phyloP scores from a whole-genome alignment of 164 flowering plant genomes.

The Vitis cinerea region DNA sequence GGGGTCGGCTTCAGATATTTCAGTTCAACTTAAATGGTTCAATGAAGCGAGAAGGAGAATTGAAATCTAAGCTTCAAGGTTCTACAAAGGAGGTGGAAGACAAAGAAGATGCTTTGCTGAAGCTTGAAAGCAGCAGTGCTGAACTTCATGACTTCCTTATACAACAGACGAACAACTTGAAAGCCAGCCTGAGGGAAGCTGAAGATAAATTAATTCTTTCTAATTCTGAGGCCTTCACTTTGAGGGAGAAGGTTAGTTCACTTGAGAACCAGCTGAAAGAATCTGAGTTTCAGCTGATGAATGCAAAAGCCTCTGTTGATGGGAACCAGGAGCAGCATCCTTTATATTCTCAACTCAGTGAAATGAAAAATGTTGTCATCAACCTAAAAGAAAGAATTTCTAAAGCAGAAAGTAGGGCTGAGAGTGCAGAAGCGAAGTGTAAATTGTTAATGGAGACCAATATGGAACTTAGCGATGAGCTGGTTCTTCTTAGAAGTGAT shows the following conservation, averaged over 20 bases:
- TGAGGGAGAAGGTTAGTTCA: slow-evolving; percentile 36
- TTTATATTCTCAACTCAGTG: slow-evolving; percentile 26
- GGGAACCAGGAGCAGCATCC: slow-evolving; percentile 28
- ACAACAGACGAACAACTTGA: slow-evolving; percentile 24
- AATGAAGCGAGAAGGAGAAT: slow-evolving; percentile 44
- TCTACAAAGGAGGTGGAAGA: slow-evolving; percentile 27
- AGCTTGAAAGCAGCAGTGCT: slow-evolving; percentile 26
- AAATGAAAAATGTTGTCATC: slow-evolving; percentile 36
- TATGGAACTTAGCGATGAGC: slow-evolving; percentile 52
- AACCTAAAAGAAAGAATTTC: slow-evolving; percentile 35
- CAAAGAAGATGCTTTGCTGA: slow-evolving; percentile 29
- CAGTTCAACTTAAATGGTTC: slow-evolving; percentile 60
- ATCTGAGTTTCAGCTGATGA: slow-evolving; percentile 30
- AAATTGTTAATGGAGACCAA: slow-evolving; percentile 45
- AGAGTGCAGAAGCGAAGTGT: slow-evolving; percentile 50
- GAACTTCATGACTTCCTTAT: slow-evolving; percentile 27
- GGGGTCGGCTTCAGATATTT: slow-evolving; percentile 47
- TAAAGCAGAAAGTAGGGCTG: slow-evolving; percentile 45
- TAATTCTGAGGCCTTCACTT: slow-evolving; percentile 37
- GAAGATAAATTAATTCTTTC: slow-evolving; percentile 36
- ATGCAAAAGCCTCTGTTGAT: slow-evolving; percentile 28
- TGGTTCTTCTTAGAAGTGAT: slow-evolving; percentile 38
- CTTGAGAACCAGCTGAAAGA: slow-evolving; percentile 46
- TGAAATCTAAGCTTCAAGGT: slow-evolving; percentile 44
- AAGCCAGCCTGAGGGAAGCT: slow-evolving; percentile 34